Conservation (phyloP, 164 flowering plant genomes). For the Brasenia schreberi region DNA sequence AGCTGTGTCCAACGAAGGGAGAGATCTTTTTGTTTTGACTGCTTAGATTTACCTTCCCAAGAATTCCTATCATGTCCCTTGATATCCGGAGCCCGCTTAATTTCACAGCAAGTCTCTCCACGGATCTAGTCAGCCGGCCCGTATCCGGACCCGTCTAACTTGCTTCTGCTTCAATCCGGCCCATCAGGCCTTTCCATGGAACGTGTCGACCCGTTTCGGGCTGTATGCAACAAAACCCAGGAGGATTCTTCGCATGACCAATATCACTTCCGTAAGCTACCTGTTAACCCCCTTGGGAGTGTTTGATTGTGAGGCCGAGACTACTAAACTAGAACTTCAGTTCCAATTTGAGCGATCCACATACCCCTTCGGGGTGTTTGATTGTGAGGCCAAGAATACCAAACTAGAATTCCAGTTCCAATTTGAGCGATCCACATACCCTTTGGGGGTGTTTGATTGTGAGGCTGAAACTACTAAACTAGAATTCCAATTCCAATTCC, state of each 20-base stretch:
- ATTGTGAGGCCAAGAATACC: too few relatives aligned
- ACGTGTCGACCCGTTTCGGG: not conserved
- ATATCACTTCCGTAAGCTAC: too few relatives aligned
- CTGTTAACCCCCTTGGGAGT: too few relatives aligned
- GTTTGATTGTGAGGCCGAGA: too few relatives aligned
- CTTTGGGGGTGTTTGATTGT: too few relatives aligned
- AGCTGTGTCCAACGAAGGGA: not conserved
- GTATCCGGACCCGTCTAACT: not conserved
- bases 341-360: too few relatives aligned
- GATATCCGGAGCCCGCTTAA: not conserved
- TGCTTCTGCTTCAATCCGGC: not conserved
- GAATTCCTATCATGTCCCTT: not conserved
- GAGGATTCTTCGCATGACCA: not conserved
- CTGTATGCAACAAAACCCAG: not conserved
- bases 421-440: too few relatives aligned
- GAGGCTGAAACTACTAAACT: not conserved
- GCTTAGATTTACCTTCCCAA: not conserved
- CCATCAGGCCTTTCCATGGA: not conserved
- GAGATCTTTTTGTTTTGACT: not conserved
- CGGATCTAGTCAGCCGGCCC: not conserved
- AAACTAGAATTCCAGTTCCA: not conserved
- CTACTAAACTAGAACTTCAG: not conserved
- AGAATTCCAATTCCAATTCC: too few relatives aligned
- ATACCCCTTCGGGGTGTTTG: too few relatives aligned
- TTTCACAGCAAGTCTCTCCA: not conserved